Evolutionary conservation across 352 stramenopile species (phyloP), one percentile per base, ranked within the genome.

Genomic region (Phytophthora pistaciae): DNA sequence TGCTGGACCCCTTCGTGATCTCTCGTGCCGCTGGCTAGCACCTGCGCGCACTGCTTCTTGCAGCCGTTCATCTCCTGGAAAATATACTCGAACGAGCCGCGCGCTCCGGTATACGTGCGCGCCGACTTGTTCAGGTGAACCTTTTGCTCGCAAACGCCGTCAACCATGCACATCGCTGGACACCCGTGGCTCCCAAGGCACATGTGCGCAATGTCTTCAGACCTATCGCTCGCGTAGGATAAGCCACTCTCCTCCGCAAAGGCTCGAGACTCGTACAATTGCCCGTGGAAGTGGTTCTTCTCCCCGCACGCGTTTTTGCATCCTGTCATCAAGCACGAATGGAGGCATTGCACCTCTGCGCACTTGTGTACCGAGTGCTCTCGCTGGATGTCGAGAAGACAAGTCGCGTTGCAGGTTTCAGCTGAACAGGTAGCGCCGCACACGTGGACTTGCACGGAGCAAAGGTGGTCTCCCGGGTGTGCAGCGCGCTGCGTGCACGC

Each of bases 81-180:
- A 18, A 80, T 80, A 59, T 91, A 91, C 42, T 85, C 65, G 38
- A 93, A 92, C 3, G 72, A 76, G 1, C 79, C 75, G 5, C 80
- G 79, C 14, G 53, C 69, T 9, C 82, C 86, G 3, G 59, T 57
- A 57, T 87, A 92, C 27, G 66, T 91, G 42, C 82, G 82, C 16
- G 78, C 57, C 3, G 74, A 84, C 55, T 88, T 75, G 49, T 90
- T 88, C 20, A 90, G 48, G 21, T 85, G 70, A 64, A 92, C 79
- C 9, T 92, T 82, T 33, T 90, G 73, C 14, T 87, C 74, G 33
- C 84, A 93, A 42, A 92, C 84, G 3, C 84, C 86, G 20, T 84
- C 20, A 7, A 54, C 20, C 14, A 29, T 9, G 48, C 20, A 54
- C n/a, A 54, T 14, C 14, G 10, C 48, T 7, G 48, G 21, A 54